Conservation (phyloP, 139 green algal genomes). For the Chlorella sp. region DNA sequence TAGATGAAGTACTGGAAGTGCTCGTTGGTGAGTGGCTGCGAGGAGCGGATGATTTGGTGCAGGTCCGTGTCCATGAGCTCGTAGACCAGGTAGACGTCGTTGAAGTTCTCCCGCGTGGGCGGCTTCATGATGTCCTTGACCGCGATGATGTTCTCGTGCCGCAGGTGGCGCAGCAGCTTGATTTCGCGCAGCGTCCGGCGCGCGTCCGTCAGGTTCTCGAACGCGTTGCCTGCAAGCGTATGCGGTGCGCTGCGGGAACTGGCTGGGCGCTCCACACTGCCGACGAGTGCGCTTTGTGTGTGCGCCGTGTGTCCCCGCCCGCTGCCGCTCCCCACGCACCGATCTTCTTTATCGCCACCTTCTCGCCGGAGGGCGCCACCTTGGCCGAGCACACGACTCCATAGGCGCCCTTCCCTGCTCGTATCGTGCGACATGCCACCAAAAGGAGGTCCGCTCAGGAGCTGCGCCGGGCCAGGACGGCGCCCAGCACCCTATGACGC, state of each 20-base stretch:
- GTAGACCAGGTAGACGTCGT: conserved; percentile 98
- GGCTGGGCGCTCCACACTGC: too few species aligned
- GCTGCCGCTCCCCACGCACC: background rate
- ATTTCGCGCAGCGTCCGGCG: conserved; percentile 91
- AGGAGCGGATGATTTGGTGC: conserved; percentile 97
- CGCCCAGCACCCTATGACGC: too few species aligned
- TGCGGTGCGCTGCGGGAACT: too few species aligned
- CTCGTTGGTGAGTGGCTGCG: conserved; percentile 90
- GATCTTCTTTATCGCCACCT: conserved; percentile 93
- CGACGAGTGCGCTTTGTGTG: too few species aligned
- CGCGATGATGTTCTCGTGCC: conserved; percentile 83
- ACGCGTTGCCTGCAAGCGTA: conserved; percentile 63
- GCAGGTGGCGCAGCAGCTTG: conserved; percentile 73
- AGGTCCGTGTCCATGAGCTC: conserved; percentile 99
- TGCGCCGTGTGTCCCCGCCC: too few species aligned
- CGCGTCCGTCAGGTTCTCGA: conserved; percentile 94
- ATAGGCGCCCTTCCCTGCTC: conserved; percentile 97
- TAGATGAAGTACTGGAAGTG: conserved; percentile 99
- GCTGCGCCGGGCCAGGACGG: too few species aligned
- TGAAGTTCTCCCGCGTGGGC: conserved; percentile 55
- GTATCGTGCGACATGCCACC: too few species aligned
- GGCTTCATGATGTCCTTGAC: conserved; percentile 64
- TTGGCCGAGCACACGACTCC: conserved; percentile 95
- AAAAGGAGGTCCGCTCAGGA: too few species aligned
- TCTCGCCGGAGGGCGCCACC: conserved; percentile 58